Conservation (phyloP, 768 basidiomycete genomes). For the Trametes elegans region DNA sequence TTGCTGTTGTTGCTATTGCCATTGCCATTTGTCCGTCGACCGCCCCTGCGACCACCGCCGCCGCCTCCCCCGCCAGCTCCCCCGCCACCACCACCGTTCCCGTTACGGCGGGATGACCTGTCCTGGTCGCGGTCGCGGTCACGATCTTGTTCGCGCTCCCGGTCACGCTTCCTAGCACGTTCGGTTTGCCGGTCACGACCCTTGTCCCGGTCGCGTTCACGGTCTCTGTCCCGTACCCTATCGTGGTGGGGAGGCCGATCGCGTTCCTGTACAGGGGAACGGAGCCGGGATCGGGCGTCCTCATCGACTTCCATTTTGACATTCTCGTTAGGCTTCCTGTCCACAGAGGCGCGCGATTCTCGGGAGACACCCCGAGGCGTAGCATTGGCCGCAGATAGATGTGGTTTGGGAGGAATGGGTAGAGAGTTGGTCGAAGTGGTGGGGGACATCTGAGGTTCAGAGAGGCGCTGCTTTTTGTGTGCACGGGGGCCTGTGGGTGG, state of each 20-base stretch:
- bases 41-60: constrained; percentile 30
- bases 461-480: constrained; percentile 75
- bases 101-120: constrained; percentile 41
- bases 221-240: constrained; percentile 39
- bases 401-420: constrained; percentile 16
- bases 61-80: constrained; percentile 34
- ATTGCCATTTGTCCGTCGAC: constrained; percentile 30
- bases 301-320: constrained; percentile 49
- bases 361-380: constrained; percentile 21
- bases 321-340: constrained; percentile 18
- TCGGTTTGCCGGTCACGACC: constrained; percentile 35
- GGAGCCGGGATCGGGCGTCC: constrained; percentile 42
- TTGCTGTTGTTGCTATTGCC: constrained; percentile 1
- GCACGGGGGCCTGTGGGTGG: constrained; percentile 81
- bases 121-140: constrained; percentile 35
- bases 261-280: constrained; percentile 37
- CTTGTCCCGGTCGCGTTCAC: constrained; percentile 33
- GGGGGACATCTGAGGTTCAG: constrained; percentile 40
- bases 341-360: constrained; percentile 23
- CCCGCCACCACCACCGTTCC: constrained; percentile 38
- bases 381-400: constrained; percentile 18
- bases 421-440: constrained; percentile 8
- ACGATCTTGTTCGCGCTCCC: constrained; percentile 36
- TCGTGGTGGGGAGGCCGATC: constrained; percentile 33
- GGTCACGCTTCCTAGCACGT: constrained; percentile 35